Evolutionary conservation across 23 red algal genomes (phyloP).

Genomic region (Gracilariopsis chorda): DNA sequence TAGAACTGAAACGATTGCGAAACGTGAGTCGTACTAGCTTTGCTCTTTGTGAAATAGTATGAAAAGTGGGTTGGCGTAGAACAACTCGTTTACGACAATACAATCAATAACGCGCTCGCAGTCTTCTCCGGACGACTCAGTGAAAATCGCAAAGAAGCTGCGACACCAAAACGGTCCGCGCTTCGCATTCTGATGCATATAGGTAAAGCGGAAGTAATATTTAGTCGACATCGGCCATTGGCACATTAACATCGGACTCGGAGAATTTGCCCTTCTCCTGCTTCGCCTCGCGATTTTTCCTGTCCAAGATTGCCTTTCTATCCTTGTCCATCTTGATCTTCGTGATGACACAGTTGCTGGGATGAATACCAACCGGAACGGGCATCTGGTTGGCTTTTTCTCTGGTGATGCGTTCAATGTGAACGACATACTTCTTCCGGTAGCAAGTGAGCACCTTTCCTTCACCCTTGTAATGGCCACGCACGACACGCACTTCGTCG

Average conservation of each 20-base stretch:
- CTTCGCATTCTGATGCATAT: too few species aligned
- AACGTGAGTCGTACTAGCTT: too few species aligned
- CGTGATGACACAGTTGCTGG: constrained; percentile 93
- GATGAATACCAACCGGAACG: constrained; percentile 89
- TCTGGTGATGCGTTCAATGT: constrained; percentile 81
- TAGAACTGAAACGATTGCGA: too few species aligned
- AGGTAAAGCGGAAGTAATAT: background rate
- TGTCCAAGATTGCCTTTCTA: constrained; percentile 85
- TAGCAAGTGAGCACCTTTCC: constrained; percentile 95
- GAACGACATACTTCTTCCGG: constrained; percentile 89
- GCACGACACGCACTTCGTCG: constrained; percentile 91
- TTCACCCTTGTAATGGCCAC: constrained; percentile 86
- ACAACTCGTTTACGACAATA: constrained; percentile 16
- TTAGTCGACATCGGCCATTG: constrained; percentile 91
- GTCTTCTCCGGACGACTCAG: background rate
- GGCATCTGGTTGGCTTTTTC: constrained; percentile 84
- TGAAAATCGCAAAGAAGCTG: too few species aligned
- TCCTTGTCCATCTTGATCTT: constrained; percentile 92
- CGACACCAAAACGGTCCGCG: too few species aligned
- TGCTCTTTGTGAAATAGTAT: background rate
- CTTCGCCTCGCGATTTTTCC: constrained; percentile 83
- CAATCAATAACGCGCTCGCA: background rate
- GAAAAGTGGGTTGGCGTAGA: background rate
- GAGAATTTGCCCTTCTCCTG: constrained; percentile 90
- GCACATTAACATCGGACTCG: constrained; percentile 83